Percentiles rank a stretch among this genome's conserved stretches.
Evolutionary conservation across 164 flowering plant genomes (phyloP).

Genomic region (Vitis amurensis): DNA sequence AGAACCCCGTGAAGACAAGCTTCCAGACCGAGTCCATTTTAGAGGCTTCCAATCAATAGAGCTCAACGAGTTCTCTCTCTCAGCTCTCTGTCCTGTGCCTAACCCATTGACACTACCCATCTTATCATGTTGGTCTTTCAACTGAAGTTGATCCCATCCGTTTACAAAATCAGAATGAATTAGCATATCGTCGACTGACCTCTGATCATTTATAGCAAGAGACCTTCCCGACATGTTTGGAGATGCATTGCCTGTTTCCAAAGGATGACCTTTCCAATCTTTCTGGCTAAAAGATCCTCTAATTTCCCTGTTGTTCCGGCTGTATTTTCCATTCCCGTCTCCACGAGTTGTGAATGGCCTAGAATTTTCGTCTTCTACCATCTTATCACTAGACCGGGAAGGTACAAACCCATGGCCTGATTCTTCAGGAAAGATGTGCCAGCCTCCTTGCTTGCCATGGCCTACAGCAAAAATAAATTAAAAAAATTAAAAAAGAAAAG

Average conservation of each 20-base stretch:
- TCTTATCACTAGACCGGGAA: slow-evolving; percentile 53
- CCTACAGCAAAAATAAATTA: slow-evolving; percentile 57
- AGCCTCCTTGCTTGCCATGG: slow-evolving; percentile 84
- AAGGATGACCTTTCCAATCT: slow-evolving; percentile 56
- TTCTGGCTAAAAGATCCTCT: slow-evolving; percentile 51
- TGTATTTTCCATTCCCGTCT: slow-evolving; percentile 57
- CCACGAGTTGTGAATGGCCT: slow-evolving; percentile 39
- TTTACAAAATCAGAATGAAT: slow-evolving; percentile 43
- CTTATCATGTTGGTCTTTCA: slow-evolving; percentile 58
- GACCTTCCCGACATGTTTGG: slow-evolving; percentile 26
- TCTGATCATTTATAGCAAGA: slow-evolving; percentile 42
- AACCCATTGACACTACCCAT: slow-evolving; percentile 39
- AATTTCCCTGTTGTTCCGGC: slow-evolving; percentile 51
- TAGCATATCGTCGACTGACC: slow-evolving; percentile 49
- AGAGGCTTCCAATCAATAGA: slow-evolving; percentile 69
- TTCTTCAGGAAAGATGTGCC: slow-evolving; percentile 64
- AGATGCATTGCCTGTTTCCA: slow-evolving; percentile 45
- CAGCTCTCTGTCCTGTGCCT: slow-evolving; percentile 42
- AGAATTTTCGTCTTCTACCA: slow-evolving; percentile 53
- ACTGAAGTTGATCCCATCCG: slow-evolving; percentile 37
- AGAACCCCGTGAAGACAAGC: slow-evolving; percentile 78
- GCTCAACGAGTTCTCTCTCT: slow-evolving; percentile 51
- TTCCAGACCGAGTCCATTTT: slow-evolving; percentile 79
- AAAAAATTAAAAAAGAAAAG: slow-evolving; percentile 14
- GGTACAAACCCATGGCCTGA: slow-evolving; percentile 46